Base-by-base conservation (phyloP, 1,139 yeast species). In the Meyerozyma elateridarum region DNA sequence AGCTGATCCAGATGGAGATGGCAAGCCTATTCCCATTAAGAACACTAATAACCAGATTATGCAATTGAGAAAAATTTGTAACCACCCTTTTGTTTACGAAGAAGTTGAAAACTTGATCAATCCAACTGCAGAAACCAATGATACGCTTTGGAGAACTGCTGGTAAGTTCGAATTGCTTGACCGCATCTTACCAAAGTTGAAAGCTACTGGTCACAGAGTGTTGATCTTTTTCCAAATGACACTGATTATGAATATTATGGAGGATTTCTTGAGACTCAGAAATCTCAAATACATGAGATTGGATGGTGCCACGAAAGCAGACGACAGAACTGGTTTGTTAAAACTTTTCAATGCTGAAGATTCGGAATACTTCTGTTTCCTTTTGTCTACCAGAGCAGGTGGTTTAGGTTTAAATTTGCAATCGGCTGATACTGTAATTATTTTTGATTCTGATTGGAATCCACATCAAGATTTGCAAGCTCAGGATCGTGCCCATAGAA, bases 41-140 rank as follows among this genome's bases (percentile, higher is more conserved):
- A 89, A 95, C 37, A 79, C 87, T 48, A 87, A 88, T 54, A 87
- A 88, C 51, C 88, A 88, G 52, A 77, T 91, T 36, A 91, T 91
- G 98, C 98, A 91, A 60, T 70, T 91, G 59, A 76, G 96, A 49
- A 91, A 91, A 58, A 88, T 91, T 46, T 91, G 97, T 65, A 91
- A 91, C 55, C 98, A 91, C 65, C 98, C 98, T 1, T 91, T 83
- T 64, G 97, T 91, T 11, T 91, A 87, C 58, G 96, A 85, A 52
- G 97, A 88, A 45, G 95, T 91, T 29, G 98, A 91, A 60, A 76
- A 79, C 40, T 69, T 85, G 41, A 76, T 91, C 32, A 87, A 89
- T 52, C 96, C 97, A 13, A 60, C 73, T 0, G 69, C 69, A 36
- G 76, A 73, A 44, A 81, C 87, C 1, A 80, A 81, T 48, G 83